A percentile compares a stretch with the other conserved stretches of the same genome.
Evolutionary conservation across 257 asterid species (phyloP).

Genomic region (Nicotiana sylvestris): DNA sequence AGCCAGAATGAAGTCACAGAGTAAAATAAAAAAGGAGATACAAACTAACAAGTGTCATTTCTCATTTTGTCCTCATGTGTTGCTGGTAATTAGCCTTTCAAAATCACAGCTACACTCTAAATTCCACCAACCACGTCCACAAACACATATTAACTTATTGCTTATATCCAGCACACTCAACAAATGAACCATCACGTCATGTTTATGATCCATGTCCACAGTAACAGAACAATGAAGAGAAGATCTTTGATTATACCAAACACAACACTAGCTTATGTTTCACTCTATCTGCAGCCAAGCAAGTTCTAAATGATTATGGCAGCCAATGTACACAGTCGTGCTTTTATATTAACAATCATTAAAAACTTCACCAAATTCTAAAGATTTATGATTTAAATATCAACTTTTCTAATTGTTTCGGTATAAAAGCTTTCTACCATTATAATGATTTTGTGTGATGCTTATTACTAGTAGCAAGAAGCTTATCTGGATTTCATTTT

Average conservation of each 20-base stretch:
- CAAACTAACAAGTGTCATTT: background rate
- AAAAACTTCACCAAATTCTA: conserved; percentile 10
- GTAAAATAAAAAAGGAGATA: background rate
- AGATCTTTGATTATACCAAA: background rate
- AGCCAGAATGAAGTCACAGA: background rate
- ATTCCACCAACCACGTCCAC: background rate
- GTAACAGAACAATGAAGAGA: too few species aligned
- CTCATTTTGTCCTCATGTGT: background rate
- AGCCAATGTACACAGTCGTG: too few species aligned
- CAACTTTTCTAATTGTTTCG: background rate
- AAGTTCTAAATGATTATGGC: too few species aligned
- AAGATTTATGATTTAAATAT: conserved; percentile 3
- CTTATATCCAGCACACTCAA: background rate
- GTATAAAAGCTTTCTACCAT: background rate
- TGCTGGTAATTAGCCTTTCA: background rate
- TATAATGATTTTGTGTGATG: background rate
- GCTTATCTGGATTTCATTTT: background rate
- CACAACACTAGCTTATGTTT: background rate
- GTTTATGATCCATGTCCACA: background rate
- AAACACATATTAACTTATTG: background rate
- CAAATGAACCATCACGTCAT: background rate
- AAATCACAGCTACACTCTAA: background rate
- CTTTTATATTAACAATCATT: background rate
- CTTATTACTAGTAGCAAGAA: background rate
- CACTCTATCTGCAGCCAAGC: background rate